A percentile compares a stretch with the other conserved stretches of the same genome.
phyloP scores from a whole-genome alignment of 2,329 filamentous ascomycete species.

The Colletotrichum chrysophilum region DNA sequence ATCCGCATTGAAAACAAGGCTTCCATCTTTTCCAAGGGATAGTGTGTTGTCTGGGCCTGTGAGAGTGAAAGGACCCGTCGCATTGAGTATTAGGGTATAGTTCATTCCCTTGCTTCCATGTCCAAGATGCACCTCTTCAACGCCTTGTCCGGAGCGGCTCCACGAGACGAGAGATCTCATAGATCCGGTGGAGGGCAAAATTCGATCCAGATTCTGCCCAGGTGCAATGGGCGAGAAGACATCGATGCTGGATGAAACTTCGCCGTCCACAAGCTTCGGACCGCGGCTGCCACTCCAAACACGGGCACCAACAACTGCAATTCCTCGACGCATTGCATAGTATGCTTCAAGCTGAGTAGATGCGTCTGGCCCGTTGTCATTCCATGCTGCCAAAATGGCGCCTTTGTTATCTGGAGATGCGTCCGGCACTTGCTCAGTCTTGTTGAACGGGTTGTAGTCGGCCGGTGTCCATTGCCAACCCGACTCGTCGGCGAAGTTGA shows the following conservation, averaged over 20 bases:
- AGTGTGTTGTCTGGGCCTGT: neutral
- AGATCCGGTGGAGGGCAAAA: slow-evolving; percentile 12
- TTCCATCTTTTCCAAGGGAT: neutral
- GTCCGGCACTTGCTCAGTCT: slow-evolving; percentile 38
- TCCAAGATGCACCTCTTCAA: slow-evolving; percentile 25
- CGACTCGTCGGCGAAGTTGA: slow-evolving; percentile 45
- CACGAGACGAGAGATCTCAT: slow-evolving; percentile 34
- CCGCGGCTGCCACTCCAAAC: slow-evolving; percentile 42
- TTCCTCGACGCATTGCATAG: slow-evolving; percentile 49
- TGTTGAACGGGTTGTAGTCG: slow-evolving; percentile 47
- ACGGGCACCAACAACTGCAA: slow-evolving; percentile 43
- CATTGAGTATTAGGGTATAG: slow-evolving; percentile 44
- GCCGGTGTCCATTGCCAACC: slow-evolving; percentile 52
- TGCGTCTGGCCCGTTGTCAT: slow-evolving; percentile 52
- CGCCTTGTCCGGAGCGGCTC: slow-evolving; percentile 29
- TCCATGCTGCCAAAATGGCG: slow-evolving; percentile 50
- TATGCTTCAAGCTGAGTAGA: slow-evolving; percentile 53
- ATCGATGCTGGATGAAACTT: slow-evolving; percentile 37
- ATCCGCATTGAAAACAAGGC: slow-evolving; percentile 11
- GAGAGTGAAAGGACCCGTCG: slow-evolving; percentile 13
- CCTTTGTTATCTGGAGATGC: slow-evolving; percentile 34
- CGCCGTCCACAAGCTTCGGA: slow-evolving; percentile 28
- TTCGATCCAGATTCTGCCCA: slow-evolving; percentile 48
- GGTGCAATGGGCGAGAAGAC: slow-evolving; percentile 42
- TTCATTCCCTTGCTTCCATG: slow-evolving; percentile 50